Evolutionary conservation across 176 grass and related monocot species (phyloP).

Genomic region (Triticum monococcum): DNA sequence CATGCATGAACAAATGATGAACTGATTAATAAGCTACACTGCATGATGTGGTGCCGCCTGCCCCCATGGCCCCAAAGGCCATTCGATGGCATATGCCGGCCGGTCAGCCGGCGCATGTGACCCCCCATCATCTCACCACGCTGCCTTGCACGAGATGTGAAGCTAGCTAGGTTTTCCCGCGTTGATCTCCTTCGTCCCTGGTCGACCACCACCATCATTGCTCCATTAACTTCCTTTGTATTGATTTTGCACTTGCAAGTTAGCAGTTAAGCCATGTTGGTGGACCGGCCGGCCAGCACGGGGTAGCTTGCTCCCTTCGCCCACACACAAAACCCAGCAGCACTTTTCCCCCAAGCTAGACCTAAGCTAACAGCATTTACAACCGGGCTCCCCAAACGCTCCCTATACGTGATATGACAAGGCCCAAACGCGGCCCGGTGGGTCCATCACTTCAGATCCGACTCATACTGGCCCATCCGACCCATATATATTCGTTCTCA

Average conservation of each 20-base stretch:
- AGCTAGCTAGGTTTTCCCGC: conserved; percentile 6
- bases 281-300: conserved; percentile 34
- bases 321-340: neutral
- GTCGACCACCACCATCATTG: neutral
- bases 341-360: neutral
- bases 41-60: neutral
- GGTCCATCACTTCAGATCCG: too few relatives aligned
- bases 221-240: neutral
- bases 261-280: conserved; percentile 39
- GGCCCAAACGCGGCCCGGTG: too few relatives aligned
- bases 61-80: neutral
- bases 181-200: neutral
- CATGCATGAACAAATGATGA: neutral
- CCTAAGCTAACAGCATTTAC: too few relatives aligned
- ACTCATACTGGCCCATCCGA: too few relatives aligned
- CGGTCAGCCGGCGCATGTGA: conserved; percentile 21
- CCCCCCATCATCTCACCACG: neutral
- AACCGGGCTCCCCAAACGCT: too few relatives aligned
- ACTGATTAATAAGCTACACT: neutral
- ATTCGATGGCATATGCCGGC: neutral
- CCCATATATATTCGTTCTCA: too few relatives aligned
- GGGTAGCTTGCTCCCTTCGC: conserved; percentile 32
- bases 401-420: too few relatives aligned
- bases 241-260: conserved; percentile 21
- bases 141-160: conserved; percentile 5